phyloP scores from a whole-genome alignment of 2,329 filamentous ascomycete genomes.

The Cladorrhinum sp. region DNA sequence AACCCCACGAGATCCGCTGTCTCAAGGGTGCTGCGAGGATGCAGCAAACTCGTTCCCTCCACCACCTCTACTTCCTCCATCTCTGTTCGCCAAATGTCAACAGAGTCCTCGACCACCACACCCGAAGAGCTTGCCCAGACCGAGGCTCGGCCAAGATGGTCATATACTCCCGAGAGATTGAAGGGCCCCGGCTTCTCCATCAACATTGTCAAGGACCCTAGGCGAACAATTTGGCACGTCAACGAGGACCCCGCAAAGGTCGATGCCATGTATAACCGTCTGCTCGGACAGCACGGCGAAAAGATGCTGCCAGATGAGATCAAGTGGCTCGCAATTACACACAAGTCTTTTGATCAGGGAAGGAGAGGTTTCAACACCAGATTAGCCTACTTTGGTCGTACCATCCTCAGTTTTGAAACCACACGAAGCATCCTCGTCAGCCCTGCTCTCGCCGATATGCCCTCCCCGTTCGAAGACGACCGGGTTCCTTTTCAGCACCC shows the following conservation, averaged over 20 bases:
- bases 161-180: conserved; percentile 65
- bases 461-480: conserved; percentile 33
- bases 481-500: conserved; percentile 68
- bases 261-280: conserved; percentile 71
- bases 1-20: conserved; percentile 34
- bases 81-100: conserved; percentile 24
- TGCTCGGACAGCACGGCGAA: conserved; percentile 72
- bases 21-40: conserved; percentile 34
- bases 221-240: conserved; percentile 58
- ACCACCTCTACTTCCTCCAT: conserved; percentile 8
- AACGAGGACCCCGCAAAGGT: conserved; percentile 73
- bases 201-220: conserved; percentile 54
- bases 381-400: conserved; percentile 76
- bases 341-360: conserved; percentile 97
- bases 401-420: conserved; percentile 29
- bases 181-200: conserved; percentile 63
- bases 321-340: conserved; percentile 95
- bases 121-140: conserved; percentile 9
- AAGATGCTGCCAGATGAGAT: conserved; percentile 80
- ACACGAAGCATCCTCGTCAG: conserved; percentile 25
- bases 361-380: conserved; percentile 91
- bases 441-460: conserved; percentile 6
- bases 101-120: conserved; percentile 1
- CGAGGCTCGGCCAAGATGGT: conserved; percentile 58
- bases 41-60: conserved; percentile 20